These are phyloP conservation scores for Fusarium temperatum DNA, from an alignment of 2,329 filamentous ascomycete species.

Conservation along the genomic window DNA sequence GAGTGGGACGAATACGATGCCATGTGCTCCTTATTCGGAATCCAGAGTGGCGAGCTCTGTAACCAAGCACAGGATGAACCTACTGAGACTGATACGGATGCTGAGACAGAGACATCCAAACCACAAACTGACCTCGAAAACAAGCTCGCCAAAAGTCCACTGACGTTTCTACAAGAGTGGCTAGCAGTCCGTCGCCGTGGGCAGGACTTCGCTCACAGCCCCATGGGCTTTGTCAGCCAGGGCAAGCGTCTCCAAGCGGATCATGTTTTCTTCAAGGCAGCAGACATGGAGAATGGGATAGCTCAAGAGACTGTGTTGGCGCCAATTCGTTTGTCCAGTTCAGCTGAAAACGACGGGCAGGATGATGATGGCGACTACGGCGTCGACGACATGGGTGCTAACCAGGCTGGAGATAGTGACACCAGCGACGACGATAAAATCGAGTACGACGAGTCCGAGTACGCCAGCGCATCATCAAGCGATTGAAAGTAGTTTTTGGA, in stretches of 20 bases:
- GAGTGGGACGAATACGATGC: conserved; percentile 56
- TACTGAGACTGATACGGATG: background rate
- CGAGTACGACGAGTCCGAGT: conserved; percentile 39
- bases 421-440: conserved; percentile 36
- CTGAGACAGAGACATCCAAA: background rate
- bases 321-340: conserved; percentile 2
- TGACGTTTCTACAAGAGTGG: conserved; percentile 66
- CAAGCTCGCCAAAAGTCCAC: conserved; percentile 42
- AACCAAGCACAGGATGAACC: background rate
- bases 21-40: conserved; percentile 48
- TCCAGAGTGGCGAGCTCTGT: conserved; percentile 12
- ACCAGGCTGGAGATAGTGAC: conserved; percentile 32
- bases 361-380: conserved; percentile 35
- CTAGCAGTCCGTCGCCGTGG: conserved; percentile 61
- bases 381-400: conserved; percentile 41
- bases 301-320: background rate
- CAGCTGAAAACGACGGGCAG: background rate
- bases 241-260: conserved; percentile 57
- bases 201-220: conserved; percentile 66
- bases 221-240: conserved; percentile 65
- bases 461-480: conserved; percentile 18
- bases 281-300: background rate
- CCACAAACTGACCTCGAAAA: background rate
- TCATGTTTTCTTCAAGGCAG: conserved; percentile 61
- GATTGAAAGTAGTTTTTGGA: background rate